A percentile compares a stretch with the other conserved stretches of the same genome.
Conservation (phyloP, 2,329 filamentous ascomycete genomes). For the Aspergillus viridinutans region DNA sequence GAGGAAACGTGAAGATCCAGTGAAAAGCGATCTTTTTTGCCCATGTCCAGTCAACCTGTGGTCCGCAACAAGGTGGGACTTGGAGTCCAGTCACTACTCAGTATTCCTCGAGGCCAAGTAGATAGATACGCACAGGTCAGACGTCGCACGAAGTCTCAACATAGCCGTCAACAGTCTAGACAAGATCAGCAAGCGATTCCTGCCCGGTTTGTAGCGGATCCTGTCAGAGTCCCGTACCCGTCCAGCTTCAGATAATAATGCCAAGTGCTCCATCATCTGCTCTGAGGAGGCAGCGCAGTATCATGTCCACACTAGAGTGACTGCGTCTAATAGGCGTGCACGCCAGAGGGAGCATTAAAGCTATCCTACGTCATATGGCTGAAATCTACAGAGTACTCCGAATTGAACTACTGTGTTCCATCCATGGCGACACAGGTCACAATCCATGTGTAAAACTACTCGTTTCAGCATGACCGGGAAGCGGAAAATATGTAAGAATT, state of each 20-base stretch:
- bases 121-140: too few species aligned
- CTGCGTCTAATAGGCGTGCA: too few species aligned
- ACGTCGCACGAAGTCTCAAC: too few species aligned
- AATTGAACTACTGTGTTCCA: background rate
- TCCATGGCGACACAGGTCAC: background rate
- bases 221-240: background rate
- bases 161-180: background rate
- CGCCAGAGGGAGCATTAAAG: too few species aligned
- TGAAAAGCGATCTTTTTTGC: background rate
- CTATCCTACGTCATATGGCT: background rate
- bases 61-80: background rate
- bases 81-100: background rate
- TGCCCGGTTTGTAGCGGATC: background rate
- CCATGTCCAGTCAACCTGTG: background rate
- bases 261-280: background rate
- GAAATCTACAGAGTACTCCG: background rate
- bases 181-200: too few species aligned
- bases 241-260: background rate
- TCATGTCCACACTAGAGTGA: background rate
- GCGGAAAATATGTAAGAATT: conserved; percentile 21
- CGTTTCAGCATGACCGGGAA: background rate
- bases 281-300: background rate
- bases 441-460: background rate
- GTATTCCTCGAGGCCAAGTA: background rate
- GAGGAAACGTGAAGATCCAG: background rate